Evolutionary conservation across 192 early-diverging fungal genomes (phyloP), one percentile per base, ranked within the genome.

Genomic region (Coemansia biformis): DNA sequence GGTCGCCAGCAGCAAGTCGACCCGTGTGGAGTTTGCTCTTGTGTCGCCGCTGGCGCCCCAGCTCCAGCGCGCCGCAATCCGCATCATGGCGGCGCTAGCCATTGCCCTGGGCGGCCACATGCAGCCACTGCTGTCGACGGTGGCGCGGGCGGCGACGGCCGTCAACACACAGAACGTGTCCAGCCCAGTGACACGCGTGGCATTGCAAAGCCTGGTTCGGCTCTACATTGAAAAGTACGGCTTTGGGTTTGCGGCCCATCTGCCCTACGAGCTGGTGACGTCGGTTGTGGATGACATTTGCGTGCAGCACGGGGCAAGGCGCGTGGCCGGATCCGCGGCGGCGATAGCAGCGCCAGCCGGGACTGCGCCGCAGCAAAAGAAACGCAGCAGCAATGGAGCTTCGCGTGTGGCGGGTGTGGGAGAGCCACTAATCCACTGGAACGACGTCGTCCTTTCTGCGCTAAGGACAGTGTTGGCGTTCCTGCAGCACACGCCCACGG

Each of bases 51-150:
- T 69, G 15, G 34, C 73, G 10, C 66, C 66, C 14, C 60, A 69
- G 41, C 41, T 75, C 12, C 66, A 75, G 44, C 42, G 56, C 18
- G 60, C 61, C 0, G 52, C 73, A 7, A 57, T 75, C 10, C 64
- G 62, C 30, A 58, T 69, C 31, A 31, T 75, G 52, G 66, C 66
- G 0, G 48, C 46, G 9, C 37, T 75, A 18, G 56, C 50, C 5
- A 48, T 69, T 15, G 32, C 66, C 8, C 37, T 75, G 46, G 57
- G 61, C 23, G 42, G 46, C 26, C 46, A 53, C 29, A 59, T 75
- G 66, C 37, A 58, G 8, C 73, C 73, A 18, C 65, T 48, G 34
- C 21, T 75, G 54, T 52, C 56, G 8, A 23, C 39, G 2, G 59
- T 69, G n/a, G 59, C 66, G 3, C 60, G 66, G 4, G 47, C 52